Conservation (phyloP, 2,329 filamentous ascomycete species). For the Monilinia vaccinii-corymbosi region DNA sequence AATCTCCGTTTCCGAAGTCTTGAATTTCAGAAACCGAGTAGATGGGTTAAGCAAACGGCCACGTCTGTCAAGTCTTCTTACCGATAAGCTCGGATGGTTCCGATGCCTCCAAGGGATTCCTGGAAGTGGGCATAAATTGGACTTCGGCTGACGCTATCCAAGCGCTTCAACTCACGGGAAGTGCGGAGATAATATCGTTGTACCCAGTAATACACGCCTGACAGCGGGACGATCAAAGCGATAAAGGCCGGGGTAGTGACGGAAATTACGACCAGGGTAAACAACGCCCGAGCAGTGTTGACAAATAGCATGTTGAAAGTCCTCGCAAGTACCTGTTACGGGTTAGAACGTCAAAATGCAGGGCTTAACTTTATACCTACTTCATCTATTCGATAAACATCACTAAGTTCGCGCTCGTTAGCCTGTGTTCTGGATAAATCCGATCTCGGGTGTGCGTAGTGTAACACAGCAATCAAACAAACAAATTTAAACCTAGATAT, state of each 20-base stretch:
- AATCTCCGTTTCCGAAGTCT: background rate
- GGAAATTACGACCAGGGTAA: constrained; percentile 82
- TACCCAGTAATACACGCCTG: constrained; percentile 77
- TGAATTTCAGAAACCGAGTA: background rate
- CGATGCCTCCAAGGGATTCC: constrained; percentile 87
- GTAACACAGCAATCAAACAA: background rate
- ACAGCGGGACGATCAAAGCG: constrained; percentile 70
- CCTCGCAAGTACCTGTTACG: constrained; percentile 86
- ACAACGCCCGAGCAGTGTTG: constrained; percentile 64
- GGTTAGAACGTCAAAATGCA: constrained; percentile 43
- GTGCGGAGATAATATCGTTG: constrained; percentile 96
- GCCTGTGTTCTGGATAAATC: background rate
- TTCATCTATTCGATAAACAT: constrained; percentile 40
- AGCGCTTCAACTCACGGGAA: constrained; percentile 88
- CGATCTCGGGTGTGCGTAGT: background rate
- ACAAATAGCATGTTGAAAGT: constrained; percentile 96
- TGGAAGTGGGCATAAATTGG: constrained; percentile 99
- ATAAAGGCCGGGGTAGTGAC: constrained; percentile 73
- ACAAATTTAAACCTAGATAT: background rate
- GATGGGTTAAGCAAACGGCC: background rate
- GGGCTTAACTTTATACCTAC: constrained; percentile 14
- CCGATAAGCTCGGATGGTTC: constrained; percentile 89
- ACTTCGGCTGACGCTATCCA: constrained; percentile 91
- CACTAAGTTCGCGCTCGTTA: constrained; percentile 29
- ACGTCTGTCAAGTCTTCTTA: background rate